Base-by-base conservation (phyloP, 257 asterid species). In the Primulina eburnea region DNA sequence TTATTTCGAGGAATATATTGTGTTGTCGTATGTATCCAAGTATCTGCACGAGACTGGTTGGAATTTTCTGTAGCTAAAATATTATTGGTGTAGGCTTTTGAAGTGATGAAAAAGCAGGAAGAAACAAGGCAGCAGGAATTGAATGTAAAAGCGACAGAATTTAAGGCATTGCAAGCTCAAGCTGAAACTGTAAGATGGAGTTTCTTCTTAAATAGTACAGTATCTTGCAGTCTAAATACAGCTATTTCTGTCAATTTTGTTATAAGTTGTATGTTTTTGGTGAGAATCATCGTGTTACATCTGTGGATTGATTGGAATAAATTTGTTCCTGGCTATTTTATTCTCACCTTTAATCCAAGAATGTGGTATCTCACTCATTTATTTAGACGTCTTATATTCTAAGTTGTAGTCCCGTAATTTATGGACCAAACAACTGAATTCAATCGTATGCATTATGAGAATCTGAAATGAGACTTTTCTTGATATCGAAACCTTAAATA, bases 101-200 rank as follows among this genome's bases (percentile, higher is more conserved):
- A 93, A 69, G 75, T 74, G 72, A 75, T 87, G 57, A 81, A 77
- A 53, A 89, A 90, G 87, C 87, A 78, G 80, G 97, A 90, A 78
- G 95, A 93, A 43, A 87, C 92, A 0, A 87, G 70, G 75, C 94
- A 79, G 76, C 78, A 79, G 38, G 96, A 90, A 72, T 77, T 77
- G 56, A 56, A 84, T 28, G 74, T 88, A 6, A 89, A 80, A 79
- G 58, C 77, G 43, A 84, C 82, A 14, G 97, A 90, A 79, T 87
- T 86, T 76, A 90, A 89, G 82, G 88, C 90, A 70, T n/a, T 80
- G 79, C 92, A 85, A 83, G 88, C 94, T 38, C 96, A 93, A 75
- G 85, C 87, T 50, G 96, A 93, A 77, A 68, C 75, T 57, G 99
- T 93, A 82, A 83, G 94, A 75, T 71, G 76, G 32, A 57, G 33